A percentile compares a stretch with the other conserved stretches of the same genome.
Evolutionary conservation across 1,284 basidiomycete species (phyloP).

Genomic region (Naganishia sp.): DNA sequence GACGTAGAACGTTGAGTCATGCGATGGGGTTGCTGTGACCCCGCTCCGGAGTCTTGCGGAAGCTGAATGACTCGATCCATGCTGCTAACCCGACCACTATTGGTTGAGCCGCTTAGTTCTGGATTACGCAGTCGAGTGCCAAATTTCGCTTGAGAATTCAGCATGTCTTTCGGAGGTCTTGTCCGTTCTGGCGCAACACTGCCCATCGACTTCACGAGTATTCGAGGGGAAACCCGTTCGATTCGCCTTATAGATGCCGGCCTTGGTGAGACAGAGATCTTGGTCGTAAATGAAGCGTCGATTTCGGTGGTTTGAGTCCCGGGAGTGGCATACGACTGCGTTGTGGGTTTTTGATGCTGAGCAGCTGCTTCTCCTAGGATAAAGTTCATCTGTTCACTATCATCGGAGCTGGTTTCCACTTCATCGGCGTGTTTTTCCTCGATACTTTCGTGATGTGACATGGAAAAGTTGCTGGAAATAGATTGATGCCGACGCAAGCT

Average conservation of each 20-base stretch:
- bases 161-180: slow-evolving; percentile 24
- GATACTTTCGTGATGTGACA: slow-evolving; percentile 15
- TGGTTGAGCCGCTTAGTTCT: background rate
- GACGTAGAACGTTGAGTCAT: slow-evolving; percentile 8
- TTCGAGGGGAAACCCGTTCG: background rate
- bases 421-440: slow-evolving; percentile 9
- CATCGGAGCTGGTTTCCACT: slow-evolving; percentile 19
- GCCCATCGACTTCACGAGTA: background rate
- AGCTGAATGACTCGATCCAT: slow-evolving; percentile 63
- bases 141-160: slow-evolving; percentile 23
- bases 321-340: background rate
- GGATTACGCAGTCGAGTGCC: slow-evolving; percentile 19
- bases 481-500: background rate
- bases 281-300: slow-evolving; percentile 54
- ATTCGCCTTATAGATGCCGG: background rate
- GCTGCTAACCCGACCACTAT: background rate
- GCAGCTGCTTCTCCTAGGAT: slow-evolving; percentile 12
- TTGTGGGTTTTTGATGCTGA: background rate
- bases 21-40: background rate
- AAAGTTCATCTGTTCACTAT: slow-evolving; percentile 26
- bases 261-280: background rate
- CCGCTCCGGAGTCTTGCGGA: slow-evolving; percentile 39
- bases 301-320: too few species aligned
- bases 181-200: background rate
- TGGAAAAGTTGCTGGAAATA: slow-evolving; percentile 2